A percentile compares a stretch with the other conserved stretches of the same genome.
phyloP scores from a whole-genome alignment of 2,329 filamentous ascomycete genomes.

The Colletotrichum sp. region DNA sequence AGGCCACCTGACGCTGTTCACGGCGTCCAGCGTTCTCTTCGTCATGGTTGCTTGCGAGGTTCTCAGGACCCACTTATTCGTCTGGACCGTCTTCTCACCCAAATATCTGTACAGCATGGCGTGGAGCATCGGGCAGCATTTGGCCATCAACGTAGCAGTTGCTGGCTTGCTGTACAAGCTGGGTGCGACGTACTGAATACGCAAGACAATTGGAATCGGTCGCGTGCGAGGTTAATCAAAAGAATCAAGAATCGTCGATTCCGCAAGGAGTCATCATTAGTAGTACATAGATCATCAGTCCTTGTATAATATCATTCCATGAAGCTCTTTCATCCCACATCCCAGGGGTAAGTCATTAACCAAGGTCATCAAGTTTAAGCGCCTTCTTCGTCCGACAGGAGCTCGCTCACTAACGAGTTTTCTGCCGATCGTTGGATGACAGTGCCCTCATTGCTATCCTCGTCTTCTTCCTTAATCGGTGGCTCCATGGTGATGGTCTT shows the following conservation, averaged over 20 bases:
- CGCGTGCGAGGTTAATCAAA: background rate
- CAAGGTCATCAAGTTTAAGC: background rate
- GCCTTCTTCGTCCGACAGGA: slow-evolving; percentile 45
- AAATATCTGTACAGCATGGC: slow-evolving; percentile 94
- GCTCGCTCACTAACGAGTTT: slow-evolving; percentile 43
- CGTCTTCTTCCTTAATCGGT: slow-evolving; percentile 53
- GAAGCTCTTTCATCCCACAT: background rate
- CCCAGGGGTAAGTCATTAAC: background rate
- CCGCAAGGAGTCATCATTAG: slow-evolving; percentile 5
- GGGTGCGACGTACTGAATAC: slow-evolving; percentile 24
- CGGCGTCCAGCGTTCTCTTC: slow-evolving; percentile 66
- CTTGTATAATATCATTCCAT: background rate
- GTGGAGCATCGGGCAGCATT: slow-evolving; percentile 85
- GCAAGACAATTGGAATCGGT: background rate
- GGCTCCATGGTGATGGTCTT: slow-evolving; percentile 45
- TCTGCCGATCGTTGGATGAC: slow-evolving; percentile 27
- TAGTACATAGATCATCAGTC: slow-evolving; percentile 18
- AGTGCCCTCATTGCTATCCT: slow-evolving; percentile 29
- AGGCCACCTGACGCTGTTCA: slow-evolving; percentile 72
- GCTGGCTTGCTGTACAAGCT: slow-evolving; percentile 64
- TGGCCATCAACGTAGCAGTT: slow-evolving; percentile 70
- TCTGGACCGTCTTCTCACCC: slow-evolving; percentile 98
- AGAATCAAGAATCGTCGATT: background rate
- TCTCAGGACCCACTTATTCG: slow-evolving; percentile 88
- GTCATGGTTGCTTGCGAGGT: slow-evolving; percentile 90